Percentiles rank a stretch among this genome's conserved stretches.
phyloP scores from a whole-genome alignment of 1,284 basidiomycete species.

The Puccinia hordei region DNA sequence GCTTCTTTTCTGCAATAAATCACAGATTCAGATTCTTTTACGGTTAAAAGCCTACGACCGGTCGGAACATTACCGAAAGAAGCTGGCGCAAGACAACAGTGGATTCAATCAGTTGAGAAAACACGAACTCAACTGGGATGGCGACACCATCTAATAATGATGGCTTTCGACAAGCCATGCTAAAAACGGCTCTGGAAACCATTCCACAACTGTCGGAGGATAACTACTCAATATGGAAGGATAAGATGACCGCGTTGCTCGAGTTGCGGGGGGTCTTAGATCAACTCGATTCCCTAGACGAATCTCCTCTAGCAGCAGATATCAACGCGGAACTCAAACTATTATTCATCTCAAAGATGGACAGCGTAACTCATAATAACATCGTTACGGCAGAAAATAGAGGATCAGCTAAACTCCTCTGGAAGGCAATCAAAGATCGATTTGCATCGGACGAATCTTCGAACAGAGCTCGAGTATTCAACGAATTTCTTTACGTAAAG shows the following conservation, averaged over 20 bases:
- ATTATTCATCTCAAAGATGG: background rate
- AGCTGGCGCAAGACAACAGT: background rate
- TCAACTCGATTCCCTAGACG: background rate
- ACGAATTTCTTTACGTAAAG: background rate
- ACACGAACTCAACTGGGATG: background rate
- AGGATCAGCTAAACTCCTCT: background rate
- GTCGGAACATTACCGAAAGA: background rate
- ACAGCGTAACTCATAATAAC: background rate
- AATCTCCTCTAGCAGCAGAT: background rate
- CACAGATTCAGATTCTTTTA: background rate
- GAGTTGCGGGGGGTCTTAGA: background rate
- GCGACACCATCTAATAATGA: background rate
- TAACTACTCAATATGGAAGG: background rate
- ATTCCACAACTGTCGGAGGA: background rate
- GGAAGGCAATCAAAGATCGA: background rate
- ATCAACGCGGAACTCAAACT: background rate
- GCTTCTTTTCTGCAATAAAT: background rate
- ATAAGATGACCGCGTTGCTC: background rate
- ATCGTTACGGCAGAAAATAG: background rate
- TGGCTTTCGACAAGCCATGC: background rate
- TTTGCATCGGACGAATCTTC: background rate
- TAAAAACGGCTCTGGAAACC: background rate
- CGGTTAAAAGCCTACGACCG: background rate
- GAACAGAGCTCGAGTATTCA: background rate
- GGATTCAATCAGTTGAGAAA: background rate